These are phyloP conservation scores for Trichoderma brevicompactum DNA, from an alignment of 2,329 filamentous ascomycete genomes.

Conservation along the genomic window DNA sequence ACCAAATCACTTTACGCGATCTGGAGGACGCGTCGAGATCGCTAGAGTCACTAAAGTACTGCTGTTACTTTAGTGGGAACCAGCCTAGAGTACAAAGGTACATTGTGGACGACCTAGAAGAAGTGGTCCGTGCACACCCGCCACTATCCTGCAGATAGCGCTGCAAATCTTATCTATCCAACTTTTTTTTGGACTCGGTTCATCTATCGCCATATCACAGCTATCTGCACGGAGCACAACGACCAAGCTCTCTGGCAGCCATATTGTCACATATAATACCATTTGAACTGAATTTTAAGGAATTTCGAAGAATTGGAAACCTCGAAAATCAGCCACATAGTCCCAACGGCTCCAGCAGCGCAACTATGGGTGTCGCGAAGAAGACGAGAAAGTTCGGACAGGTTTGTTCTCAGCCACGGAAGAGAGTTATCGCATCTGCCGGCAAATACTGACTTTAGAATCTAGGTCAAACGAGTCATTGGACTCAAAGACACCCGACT, in stretches of 20 bases:
- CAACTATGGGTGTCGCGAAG: constrained; percentile 81
- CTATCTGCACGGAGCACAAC: not conserved
- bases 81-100: constrained; percentile 4
- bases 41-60: not conserved
- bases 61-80: constrained; percentile 1
- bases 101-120: not conserved
- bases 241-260: not conserved
- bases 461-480: constrained; percentile 77
- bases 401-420: constrained; percentile 46
- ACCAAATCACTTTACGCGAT: constrained; percentile 46
- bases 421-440: constrained; percentile 28
- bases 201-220: constrained; percentile 8
- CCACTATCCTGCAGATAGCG: constrained; percentile 36
- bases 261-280: not conserved
- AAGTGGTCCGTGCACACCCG: constrained; percentile 38
- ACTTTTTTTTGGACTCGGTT: constrained; percentile 23
- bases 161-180: constrained; percentile 31
- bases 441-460: constrained; percentile 8
- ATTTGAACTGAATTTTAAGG: not conserved
- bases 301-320: too few species aligned
- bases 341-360: not conserved
- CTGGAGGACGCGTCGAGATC: constrained; percentile 42
- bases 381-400: constrained; percentile 89
- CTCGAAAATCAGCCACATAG: constrained; percentile 11
- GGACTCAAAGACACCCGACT: constrained; percentile 78